Conservation (phyloP, 768 basidiomycete genomes). For the Hypholoma sublateritium region DNA sequence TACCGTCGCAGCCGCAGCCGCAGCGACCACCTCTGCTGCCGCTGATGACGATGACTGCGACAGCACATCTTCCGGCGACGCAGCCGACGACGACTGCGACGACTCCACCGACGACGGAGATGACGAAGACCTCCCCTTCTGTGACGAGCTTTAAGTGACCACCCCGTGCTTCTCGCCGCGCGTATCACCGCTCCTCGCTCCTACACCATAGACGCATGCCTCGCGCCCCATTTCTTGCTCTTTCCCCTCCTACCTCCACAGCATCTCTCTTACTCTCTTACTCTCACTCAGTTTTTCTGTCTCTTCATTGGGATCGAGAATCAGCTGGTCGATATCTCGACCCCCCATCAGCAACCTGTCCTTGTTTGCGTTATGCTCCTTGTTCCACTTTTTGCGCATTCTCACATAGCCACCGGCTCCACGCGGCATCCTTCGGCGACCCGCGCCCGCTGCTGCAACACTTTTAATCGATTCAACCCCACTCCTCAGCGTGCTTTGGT, state of each 20-base stretch:
- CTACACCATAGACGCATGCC: neutral
- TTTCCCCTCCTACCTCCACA: neutral
- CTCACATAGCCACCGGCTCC: neutral
- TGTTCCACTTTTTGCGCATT: neutral
- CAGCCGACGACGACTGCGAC: conserved; percentile 6
- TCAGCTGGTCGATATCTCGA: conserved; percentile 1
- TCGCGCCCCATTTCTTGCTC: neutral
- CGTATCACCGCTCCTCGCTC: neutral
- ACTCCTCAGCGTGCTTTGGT: conserved; percentile 3
- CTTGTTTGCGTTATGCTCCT: neutral
- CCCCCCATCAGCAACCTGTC: neutral
- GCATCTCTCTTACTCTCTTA: neutral
- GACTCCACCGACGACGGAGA: conserved; percentile 7
- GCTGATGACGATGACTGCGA: conserved; percentile 10
- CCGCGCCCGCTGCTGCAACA: neutral
- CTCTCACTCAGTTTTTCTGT: neutral
- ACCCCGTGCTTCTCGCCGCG: neutral
- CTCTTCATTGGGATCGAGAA: neutral
- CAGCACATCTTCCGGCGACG: neutral
- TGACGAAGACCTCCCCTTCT: conserved; percentile 23
- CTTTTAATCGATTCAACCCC: conserved; percentile 1
- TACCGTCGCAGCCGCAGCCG: neutral
- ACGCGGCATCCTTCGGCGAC: neutral
- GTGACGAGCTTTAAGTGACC: conserved; percentile 20
- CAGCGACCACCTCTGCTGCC: conserved; percentile 1